These are phyloP conservation scores for Grammothele lineata DNA, from an alignment of 768 basidiomycete species.

Conservation along the genomic window DNA sequence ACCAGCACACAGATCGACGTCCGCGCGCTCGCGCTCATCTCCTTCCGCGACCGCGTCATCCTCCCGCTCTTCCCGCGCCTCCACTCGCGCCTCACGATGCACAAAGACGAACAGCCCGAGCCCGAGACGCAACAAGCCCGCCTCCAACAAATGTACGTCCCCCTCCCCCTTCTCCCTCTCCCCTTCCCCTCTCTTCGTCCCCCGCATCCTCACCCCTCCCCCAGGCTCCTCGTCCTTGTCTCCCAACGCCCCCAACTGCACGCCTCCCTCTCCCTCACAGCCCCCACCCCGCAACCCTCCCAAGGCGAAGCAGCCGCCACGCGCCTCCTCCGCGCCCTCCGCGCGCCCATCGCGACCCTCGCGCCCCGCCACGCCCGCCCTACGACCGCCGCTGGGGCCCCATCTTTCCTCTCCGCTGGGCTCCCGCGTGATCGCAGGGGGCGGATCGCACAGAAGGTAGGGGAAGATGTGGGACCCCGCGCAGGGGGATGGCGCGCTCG, in stretches of 20 bases:
- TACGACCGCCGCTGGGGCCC: slow-evolving; percentile 36
- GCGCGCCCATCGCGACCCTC: slow-evolving; percentile 39
- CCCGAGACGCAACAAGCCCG: slow-evolving; percentile 60
- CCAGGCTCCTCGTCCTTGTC: slow-evolving; percentile 70
- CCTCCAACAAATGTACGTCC: slow-evolving; percentile 72
- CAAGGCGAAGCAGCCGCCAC: slow-evolving; percentile 64
- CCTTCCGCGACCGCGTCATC: slow-evolving; percentile 78
- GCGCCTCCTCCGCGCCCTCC: slow-evolving; percentile 62
- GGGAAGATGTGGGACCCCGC: neutral
- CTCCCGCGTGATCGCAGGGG: slow-evolving; percentile 76
- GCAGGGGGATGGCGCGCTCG: slow-evolving; percentile 7
- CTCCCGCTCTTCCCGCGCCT: slow-evolving; percentile 58
- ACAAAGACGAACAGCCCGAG: slow-evolving; percentile 52
- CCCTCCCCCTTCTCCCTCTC: neutral
- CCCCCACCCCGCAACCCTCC: slow-evolving; percentile 48
- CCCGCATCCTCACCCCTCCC: neutral
- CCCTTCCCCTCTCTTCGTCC: neutral
- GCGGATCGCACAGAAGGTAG: slow-evolving; percentile 54
- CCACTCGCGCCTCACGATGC: slow-evolving; percentile 48
- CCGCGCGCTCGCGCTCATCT: slow-evolving; percentile 70
- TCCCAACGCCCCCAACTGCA: slow-evolving; percentile 63
- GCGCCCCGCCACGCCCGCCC: slow-evolving; percentile 14
- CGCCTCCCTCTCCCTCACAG: slow-evolving; percentile 55
- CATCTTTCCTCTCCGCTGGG: slow-evolving; percentile 70
- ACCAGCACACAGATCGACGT: slow-evolving; percentile 66